These are phyloP conservation scores for Clausena lansium DNA, from an alignment of 345 rosid genomes.

Conservation along the genomic window DNA sequence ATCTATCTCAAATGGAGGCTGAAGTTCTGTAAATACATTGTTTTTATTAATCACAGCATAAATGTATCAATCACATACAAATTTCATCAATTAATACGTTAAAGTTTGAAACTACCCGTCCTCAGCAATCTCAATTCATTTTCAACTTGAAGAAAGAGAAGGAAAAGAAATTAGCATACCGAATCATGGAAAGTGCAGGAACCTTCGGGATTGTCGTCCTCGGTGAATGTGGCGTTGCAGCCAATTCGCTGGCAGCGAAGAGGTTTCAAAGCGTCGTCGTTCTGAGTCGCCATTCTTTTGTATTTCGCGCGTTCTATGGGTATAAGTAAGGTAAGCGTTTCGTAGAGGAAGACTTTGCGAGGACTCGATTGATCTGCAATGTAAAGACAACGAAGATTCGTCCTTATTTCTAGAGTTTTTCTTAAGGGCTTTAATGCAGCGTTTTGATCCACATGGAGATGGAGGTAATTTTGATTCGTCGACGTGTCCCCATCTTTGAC, in stretches of 20 bases:
- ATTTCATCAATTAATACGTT: background rate
- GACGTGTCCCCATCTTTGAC: background rate
- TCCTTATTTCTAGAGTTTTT: background rate
- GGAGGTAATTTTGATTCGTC: background rate
- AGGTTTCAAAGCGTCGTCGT: constrained; percentile 32
- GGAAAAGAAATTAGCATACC: constrained; percentile 27
- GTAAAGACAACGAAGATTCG: background rate
- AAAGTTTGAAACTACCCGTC: background rate
- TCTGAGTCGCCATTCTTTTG: constrained; percentile 38
- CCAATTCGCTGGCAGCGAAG: constrained; percentile 90
- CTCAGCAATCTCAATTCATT: background rate
- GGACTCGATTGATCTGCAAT: background rate
- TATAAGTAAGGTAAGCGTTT: background rate
- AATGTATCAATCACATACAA: background rate
- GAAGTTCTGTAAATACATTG: background rate
- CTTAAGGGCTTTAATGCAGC: background rate
- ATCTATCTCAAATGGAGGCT: background rate
- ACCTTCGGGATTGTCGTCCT: constrained; percentile 75
- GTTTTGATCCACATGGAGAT: background rate
- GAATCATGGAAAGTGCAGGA: constrained; percentile 79
- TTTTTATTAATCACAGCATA: background rate
- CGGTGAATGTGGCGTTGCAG: constrained; percentile 80
- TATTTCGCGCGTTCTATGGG: background rate
- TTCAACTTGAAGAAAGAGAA: background rate
- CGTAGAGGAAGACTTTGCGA: background rate